phyloP scores from a whole-genome alignment of 768 basidiomycete genomes.

The Harrya chromipes region DNA sequence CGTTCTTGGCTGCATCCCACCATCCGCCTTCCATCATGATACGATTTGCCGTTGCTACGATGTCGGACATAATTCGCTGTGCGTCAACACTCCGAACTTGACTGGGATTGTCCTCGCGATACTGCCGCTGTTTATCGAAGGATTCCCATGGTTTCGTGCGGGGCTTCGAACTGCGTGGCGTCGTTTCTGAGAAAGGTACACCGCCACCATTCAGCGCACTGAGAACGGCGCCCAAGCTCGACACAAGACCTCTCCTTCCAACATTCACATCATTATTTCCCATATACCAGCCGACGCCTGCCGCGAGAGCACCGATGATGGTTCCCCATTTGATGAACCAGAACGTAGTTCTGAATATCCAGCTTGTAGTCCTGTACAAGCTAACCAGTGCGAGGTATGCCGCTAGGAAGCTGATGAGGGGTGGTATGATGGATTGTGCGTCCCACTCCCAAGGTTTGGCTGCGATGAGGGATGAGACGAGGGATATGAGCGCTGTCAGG shows the following conservation, averaged over 20 bases:
- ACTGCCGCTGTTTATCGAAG: constrained; percentile 61
- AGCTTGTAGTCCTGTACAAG: constrained; percentile 75
- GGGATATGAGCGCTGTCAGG: constrained; percentile 43
- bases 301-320: constrained; percentile 53
- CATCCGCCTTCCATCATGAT: constrained; percentile 34
- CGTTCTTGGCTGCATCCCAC: constrained; percentile 36
- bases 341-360: constrained; percentile 62
- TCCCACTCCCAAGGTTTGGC: constrained; percentile 62
- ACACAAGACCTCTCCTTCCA: constrained; percentile 33
- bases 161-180: constrained; percentile 14
- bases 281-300: constrained; percentile 53
- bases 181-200: constrained; percentile 18
- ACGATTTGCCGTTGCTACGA: constrained; percentile 36
- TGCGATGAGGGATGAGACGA: constrained; percentile 47
- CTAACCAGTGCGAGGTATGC: constrained; percentile 77
- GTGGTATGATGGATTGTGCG: constrained; percentile 64
- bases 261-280: constrained; percentile 37
- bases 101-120: constrained; percentile 25
- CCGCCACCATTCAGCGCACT: constrained; percentile 40
- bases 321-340: constrained; percentile 79
- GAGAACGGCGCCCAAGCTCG: constrained; percentile 40
- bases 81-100: constrained; percentile 34
- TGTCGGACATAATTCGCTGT: constrained; percentile 45
- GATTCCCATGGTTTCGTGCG: constrained; percentile 62
- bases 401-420: constrained; percentile 65